Evolutionary conservation across 305 asterid genomes (phyloP).

Genomic region (Fraxinus floribunda): DNA sequence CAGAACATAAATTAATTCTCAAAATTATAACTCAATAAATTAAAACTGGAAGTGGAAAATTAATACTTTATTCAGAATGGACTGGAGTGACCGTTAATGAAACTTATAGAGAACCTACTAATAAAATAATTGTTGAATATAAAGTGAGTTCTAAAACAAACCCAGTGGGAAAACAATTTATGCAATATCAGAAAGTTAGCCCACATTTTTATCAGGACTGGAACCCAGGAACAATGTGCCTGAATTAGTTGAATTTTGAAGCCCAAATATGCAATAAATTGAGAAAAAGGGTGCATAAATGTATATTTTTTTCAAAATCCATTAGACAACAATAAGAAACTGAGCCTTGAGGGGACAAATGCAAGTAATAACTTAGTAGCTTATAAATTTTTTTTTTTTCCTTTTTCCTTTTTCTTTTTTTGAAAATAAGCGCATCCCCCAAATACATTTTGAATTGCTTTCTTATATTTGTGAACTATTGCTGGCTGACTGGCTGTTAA

Average conservation of each 20-base stretch:
- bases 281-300: not conserved
- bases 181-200: not conserved
- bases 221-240: not conserved
- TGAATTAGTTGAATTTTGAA: not conserved
- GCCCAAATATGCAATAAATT: not conserved
- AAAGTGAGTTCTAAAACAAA: not conserved
- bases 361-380: not conserved
- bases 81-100: not conserved
- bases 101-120: not conserved
- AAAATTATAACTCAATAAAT: not conserved
- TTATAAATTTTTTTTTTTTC: not conserved
- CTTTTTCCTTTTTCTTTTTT: not conserved
- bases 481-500: constrained; percentile 6
- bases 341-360: not conserved
- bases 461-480: constrained; percentile 8
- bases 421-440: not conserved
- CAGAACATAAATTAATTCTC: not conserved
- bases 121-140: not conserved
- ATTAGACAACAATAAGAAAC: not conserved
- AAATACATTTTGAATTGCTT: not conserved
- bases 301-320: not conserved
- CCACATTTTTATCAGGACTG: not conserved
- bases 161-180: not conserved
- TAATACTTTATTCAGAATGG: not conserved
- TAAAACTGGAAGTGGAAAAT: not conserved